Evolutionary conservation across 164 flowering plant species (phyloP), one percentile per base, ranked within the genome.

Genomic region (Tetracentron sinense): DNA sequence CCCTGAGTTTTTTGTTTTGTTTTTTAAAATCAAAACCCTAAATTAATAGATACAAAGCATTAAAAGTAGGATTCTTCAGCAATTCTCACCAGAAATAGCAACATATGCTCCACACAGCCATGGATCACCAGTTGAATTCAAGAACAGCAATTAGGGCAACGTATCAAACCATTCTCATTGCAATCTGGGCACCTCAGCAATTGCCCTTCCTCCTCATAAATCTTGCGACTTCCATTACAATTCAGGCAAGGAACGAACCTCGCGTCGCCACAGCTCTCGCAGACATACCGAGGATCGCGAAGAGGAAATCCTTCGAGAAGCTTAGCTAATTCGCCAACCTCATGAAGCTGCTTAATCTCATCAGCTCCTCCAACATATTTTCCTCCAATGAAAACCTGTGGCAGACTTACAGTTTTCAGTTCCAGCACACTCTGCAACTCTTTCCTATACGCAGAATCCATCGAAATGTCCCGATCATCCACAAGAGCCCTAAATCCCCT

Each of bases 391-490:
- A 95, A 95, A 10, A 92, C 86, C 60, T 87, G 90, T 0, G 99
- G 99, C 78, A 95, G 74, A 27, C 70, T 71, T 31, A 81, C 70
- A 14, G 63, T 65, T 54, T 80, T 85, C 60, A 71, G 83, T 38
- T 78, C 77, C 47, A 89, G 54, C 20, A 68, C 79, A 46, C 56
- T 62, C 61, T 85, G 83, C 64, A 95, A 47, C 54, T 92, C 97
- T 50, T 73, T 84, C 68, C 83, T 75, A 50, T 74, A 92, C 2
- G 67, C 67, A 0, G 88, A 78, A 64, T 95, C 97, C 99, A 95
- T 95, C 0, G 97, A 89, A 27, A 92, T 78, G 57, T 95, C 99
- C 17, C 96, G 77, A 60, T 95, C 99, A 52, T 95, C 99, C 0
- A 95, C 87, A 7, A 56, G 20, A 35, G 90, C 96, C 53, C 89